Percentiles rank a stretch among this genome's conserved stretches.
Conservation (phyloP, 2,329 filamentous ascomycete species). For the Hortaea sp. region DNA sequence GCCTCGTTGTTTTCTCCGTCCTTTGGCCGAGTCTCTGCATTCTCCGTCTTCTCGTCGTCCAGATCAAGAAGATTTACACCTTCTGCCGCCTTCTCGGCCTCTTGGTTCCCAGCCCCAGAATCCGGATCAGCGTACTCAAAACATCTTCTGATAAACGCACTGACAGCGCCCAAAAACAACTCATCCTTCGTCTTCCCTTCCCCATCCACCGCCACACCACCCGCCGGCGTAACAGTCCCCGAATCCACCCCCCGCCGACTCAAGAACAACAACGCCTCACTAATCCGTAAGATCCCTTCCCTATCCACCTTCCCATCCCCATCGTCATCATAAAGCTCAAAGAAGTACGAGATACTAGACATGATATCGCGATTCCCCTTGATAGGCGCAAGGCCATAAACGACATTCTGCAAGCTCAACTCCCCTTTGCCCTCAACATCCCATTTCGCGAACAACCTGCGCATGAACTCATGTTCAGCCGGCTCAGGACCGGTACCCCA, state of each 20-base stretch:
- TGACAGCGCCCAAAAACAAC: conserved; percentile 82
- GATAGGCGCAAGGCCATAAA: conserved; percentile 78
- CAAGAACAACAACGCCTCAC: conserved; percentile 84
- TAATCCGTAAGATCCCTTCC: conserved; percentile 89
- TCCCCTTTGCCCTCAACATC: conserved; percentile 61
- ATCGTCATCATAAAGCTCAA: conserved; percentile 92
- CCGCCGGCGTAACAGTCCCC: conserved; percentile 50
- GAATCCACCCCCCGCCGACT: conserved; percentile 68
- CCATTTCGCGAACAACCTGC: conserved; percentile 79
- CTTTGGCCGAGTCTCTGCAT: conserved; percentile 1
- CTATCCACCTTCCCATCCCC: conserved; percentile 84
- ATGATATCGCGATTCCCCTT: conserved; percentile 94
- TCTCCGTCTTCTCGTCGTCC: conserved; percentile 33
- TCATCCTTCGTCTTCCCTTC: conserved; percentile 58
- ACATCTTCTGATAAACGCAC: conserved; percentile 88
- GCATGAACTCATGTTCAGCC: conserved; percentile 90
- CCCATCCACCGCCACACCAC: conserved; percentile 14
- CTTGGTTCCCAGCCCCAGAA: conserved; percentile 26
- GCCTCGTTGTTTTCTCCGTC: neutral
- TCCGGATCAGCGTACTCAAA: conserved; percentile 98
- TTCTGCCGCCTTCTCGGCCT: conserved; percentile 48
- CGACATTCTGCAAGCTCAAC: conserved; percentile 80
- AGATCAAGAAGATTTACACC: conserved; percentile 57
- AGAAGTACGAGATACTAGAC: conserved; percentile 96
- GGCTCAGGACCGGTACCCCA: conserved; percentile 58